Base-by-base conservation (phyloP, 2,329 filamentous ascomycete genomes). In the Epichloe festucae region DNA sequence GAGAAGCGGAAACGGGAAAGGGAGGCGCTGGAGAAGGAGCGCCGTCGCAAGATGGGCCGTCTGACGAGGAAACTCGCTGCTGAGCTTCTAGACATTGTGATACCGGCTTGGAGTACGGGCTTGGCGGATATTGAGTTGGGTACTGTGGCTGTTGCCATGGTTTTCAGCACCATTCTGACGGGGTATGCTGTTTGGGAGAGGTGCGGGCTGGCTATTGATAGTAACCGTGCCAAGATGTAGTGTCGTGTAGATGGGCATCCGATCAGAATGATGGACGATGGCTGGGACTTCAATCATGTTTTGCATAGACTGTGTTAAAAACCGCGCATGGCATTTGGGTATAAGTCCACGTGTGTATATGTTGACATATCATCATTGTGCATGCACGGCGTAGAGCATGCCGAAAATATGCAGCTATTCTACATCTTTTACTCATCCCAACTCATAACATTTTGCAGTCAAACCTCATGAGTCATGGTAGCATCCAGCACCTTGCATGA, bases 91-190 rank as follows among this genome's bases (percentile, higher is more conserved):
- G 85, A 89, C 62, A 62, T 86, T 46, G 60, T 81, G 4, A 69
- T 86, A 35, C 85, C 85, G 0, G 78, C 77, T 0, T 68, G 70
- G 5, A 68, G 76, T 1, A 65, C 86, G 14, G 81, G 81, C 0
- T 86, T 82, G 82, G 65, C 83, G 27, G 63, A 70, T 0, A 67
- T 75, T 1, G 68, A 73, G 10, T 65, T 73, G 0, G 71, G 77
- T 3, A 67, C 72, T 1, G 75, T 86, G 1, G 81, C 78, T 1
- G 51, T 74, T 12, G 73, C 75, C 8, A 84, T 82, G 75, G 65
- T 84, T 19, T 59, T 77, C 21, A 82, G 81, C 48, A 85, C 83
- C 0, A 45, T 84, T 4, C 61, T 87, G 45, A 81, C 81, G 10
- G 75, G 76, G 1, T 62, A 68, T 56, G 78, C 80, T 56, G 75